phyloP scores from a whole-genome alignment of 2,329 filamentous ascomycete genomes.

The Cadophora gregata region DNA sequence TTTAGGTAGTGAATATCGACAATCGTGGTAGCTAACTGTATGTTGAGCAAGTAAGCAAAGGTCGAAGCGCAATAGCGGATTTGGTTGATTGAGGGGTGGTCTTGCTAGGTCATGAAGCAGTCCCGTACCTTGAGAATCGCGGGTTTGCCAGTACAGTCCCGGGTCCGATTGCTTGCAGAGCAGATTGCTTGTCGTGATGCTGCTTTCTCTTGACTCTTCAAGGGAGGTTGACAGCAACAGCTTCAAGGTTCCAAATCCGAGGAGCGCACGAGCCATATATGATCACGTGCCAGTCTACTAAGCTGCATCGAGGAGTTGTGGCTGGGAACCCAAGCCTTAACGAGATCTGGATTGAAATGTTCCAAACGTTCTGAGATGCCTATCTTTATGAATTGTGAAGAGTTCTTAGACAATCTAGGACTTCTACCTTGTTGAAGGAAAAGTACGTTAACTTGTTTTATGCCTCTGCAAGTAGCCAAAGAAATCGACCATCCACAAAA shows the following conservation, averaged over 20 bases:
- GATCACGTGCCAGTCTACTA: neutral
- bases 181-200: constrained; percentile 34
- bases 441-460: neutral
- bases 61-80: constrained; percentile 8
- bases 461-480: no score
- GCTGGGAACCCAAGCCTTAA: neutral
- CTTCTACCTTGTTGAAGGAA: neutral
- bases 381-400: no score
- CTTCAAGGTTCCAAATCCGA: constrained; percentile 3
- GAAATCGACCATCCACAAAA: neutral
- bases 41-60: constrained; percentile 17
- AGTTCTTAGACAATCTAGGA: no score
- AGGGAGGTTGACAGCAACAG: neutral
- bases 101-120: neutral
- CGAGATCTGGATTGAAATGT: no score
- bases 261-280: neutral
- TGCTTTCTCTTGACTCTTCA: constrained; percentile 26
- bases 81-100: constrained; percentile 11
- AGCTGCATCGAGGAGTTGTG: neutral
- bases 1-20: constrained; percentile 20
- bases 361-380: no score
- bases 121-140: constrained; percentile 26
- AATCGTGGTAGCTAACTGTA: constrained; percentile 16
- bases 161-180: constrained; percentile 19
- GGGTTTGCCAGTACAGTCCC: neutral